phyloP scores from a whole-genome alignment of 2,329 filamentous ascomycete genomes.

The Verticillium longisporum region DNA sequence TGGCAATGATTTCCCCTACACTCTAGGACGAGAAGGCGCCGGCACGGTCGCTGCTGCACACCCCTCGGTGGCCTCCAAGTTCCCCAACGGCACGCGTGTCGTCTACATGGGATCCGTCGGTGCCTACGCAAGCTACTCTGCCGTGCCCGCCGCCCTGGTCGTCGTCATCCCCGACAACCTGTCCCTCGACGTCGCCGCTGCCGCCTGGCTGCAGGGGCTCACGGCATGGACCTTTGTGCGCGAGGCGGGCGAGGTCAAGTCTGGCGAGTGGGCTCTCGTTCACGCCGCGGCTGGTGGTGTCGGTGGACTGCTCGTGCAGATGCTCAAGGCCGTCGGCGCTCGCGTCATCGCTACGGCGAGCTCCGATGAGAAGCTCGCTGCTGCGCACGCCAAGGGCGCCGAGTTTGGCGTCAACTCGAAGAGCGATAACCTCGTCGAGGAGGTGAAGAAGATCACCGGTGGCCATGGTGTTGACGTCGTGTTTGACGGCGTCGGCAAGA shows the following conservation, averaged over 20 bases:
- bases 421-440: constrained; percentile 47
- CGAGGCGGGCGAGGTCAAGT: constrained; percentile 68
- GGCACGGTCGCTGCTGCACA: constrained; percentile 62
- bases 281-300: constrained; percentile 84
- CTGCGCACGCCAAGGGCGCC: constrained; percentile 66
- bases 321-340: constrained; percentile 66
- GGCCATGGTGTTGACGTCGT: constrained; percentile 69
- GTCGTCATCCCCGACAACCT: constrained; percentile 59
- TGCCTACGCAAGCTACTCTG: constrained; percentile 51
- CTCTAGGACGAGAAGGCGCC: constrained; percentile 72
- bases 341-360: constrained; percentile 75
- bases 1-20: constrained; percentile 52
- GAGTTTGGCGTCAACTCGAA: constrained; percentile 65
- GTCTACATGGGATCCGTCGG: constrained; percentile 53
- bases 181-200: constrained; percentile 55
- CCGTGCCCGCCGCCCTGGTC: constrained; percentile 44
- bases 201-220: constrained; percentile 70
- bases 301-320: constrained; percentile 66
- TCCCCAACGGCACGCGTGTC: constrained; percentile 63
- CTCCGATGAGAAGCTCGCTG: constrained; percentile 61
- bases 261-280: constrained; percentile 75
- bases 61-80: constrained; percentile 40
- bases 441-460: constrained; percentile 63
- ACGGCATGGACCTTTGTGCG: constrained; percentile 75
- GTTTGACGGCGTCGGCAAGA: constrained; percentile 81